Evolutionary conservation across 306 rosid genomes (phyloP).

Genomic region (Ammopiptanthus mongolicus): DNA sequence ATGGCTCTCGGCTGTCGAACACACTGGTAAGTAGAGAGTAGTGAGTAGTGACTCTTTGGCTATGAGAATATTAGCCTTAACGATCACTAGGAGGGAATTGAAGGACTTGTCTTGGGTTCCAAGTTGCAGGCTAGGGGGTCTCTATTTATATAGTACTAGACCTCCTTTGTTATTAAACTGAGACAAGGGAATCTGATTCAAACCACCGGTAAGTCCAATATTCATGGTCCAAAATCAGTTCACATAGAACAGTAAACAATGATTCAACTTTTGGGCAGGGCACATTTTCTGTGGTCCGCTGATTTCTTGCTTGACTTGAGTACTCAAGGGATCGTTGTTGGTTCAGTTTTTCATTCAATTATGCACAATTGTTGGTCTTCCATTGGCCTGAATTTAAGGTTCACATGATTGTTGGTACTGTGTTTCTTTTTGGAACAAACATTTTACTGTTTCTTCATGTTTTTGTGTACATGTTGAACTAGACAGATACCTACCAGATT

Average conservation of each 20-base stretch:
- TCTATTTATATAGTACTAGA: slow-evolving; percentile 46
- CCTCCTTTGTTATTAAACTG: neutral
- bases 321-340: slow-evolving; percentile 8
- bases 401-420: neutral
- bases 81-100: neutral
- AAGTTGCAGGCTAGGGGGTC: neutral
- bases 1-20: too few relatives aligned
- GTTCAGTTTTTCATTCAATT: neutral
- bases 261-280: slow-evolving; percentile 13
- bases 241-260: slow-evolving; percentile 24
- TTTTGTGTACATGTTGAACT: slow-evolving; percentile 15
- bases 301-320: slow-evolving; percentile 31
- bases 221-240: slow-evolving; percentile 30
- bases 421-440: neutral
- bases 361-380: neutral
- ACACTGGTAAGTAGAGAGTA: neutral
- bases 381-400: neutral
- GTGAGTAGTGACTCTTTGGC: slow-evolving; percentile 1
- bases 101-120: slow-evolving; percentile 27
- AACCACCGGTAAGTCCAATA: slow-evolving; percentile 10
- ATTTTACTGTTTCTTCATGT: slow-evolving; percentile 15
- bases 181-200: slow-evolving; percentile 48
- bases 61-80: neutral
- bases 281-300: slow-evolving; percentile 38
- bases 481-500: slow-evolving; percentile 13